Percentiles rank a stretch among this genome's conserved stretches.
Evolutionary conservation across 345 rosid species (phyloP).

Genomic region (Euphorbia pulcherrima): DNA sequence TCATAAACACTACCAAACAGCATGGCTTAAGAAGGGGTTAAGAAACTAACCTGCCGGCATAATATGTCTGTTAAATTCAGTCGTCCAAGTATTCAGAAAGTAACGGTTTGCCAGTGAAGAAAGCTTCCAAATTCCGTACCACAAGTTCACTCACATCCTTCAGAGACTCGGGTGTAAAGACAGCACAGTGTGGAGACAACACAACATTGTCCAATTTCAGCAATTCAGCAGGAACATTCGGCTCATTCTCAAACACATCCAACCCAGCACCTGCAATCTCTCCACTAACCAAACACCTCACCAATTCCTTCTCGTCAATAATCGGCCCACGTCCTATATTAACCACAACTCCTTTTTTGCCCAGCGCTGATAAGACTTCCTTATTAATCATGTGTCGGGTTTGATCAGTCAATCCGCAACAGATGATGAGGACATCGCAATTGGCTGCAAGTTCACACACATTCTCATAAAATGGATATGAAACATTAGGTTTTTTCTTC

Average conservation of each 20-base stretch:
- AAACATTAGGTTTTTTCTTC: conserved; percentile 26
- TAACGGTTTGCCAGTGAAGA: conserved; percentile 54
- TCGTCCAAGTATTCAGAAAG: conserved; percentile 16
- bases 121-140: conserved; percentile 57
- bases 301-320: conserved; percentile 60
- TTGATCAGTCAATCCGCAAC: conserved; percentile 42
- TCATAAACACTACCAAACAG: too few species aligned
- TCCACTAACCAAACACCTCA: conserved; percentile 47
- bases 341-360: conserved; percentile 44
- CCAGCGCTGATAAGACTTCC: conserved; percentile 42
- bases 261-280: conserved; percentile 73
- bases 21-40: too few species aligned
- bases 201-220: conserved; percentile 61
- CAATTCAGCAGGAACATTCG: conserved; percentile 49
- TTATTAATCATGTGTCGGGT: conserved; percentile 45
- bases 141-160: conserved; percentile 31
- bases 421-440: conserved; percentile 42
- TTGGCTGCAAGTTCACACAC: conserved; percentile 38
- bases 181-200: conserved; percentile 57
- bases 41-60: too few species aligned
- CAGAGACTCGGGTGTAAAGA: conserved; percentile 50
- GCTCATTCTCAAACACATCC: conserved; percentile 81
- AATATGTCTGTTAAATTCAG: too few species aligned
- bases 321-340: conserved; percentile 57
- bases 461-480: conserved; percentile 35